Base-by-base conservation (phyloP, 129 eudicot species). In the Chrysanthemum lavandulifolium region DNA sequence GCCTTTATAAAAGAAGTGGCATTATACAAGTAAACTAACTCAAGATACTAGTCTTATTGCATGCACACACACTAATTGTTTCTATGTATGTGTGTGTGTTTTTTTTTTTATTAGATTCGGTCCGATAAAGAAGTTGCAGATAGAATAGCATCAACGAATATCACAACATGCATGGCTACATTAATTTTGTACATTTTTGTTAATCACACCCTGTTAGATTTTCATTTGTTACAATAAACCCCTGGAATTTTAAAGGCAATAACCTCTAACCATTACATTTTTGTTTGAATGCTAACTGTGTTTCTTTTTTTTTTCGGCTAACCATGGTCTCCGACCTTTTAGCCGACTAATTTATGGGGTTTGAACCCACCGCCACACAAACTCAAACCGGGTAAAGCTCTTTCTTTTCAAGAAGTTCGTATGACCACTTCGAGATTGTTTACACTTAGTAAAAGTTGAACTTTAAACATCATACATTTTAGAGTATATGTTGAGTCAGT, bases 61-160 rank as follows among this genome's bases (percentile, higher is more conserved):
- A 13, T 36, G 53, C 71, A 23, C 56, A 52, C 65, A 52, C 55
- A 50, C 31, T 31, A 16, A 49, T 21, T 57, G 18, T 29, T 49
- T 8, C 0, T 40, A 40, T 47, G 51, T 25, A 58, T 61, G 73
- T 71, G 58, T 27, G 18, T 27, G 18, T 68, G 25, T 52, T 61
- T 43, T 19, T 72, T 74, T 69, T 43, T 36, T 72, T 74, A 52
- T 58, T 45, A 78, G 86, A 85, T 85, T 85, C 78, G 89, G 86
- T 81, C 76, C 70, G 72, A 54, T 76, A 75, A 82, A 82, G 82
- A 68, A 78, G 79, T 82, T 82, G 86, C 83, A 80, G 80, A 50
- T 68, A 40, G 83, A 78, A 81, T 80, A 71, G 65, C 67, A 64
- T 57, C 56, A 75, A 74, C 78, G 88, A 82, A 49, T 77, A 69